These are phyloP conservation scores for Penicillium aurantiogriseum DNA, from an alignment of 2,329 filamentous ascomycete species.

Conservation along the genomic window DNA sequence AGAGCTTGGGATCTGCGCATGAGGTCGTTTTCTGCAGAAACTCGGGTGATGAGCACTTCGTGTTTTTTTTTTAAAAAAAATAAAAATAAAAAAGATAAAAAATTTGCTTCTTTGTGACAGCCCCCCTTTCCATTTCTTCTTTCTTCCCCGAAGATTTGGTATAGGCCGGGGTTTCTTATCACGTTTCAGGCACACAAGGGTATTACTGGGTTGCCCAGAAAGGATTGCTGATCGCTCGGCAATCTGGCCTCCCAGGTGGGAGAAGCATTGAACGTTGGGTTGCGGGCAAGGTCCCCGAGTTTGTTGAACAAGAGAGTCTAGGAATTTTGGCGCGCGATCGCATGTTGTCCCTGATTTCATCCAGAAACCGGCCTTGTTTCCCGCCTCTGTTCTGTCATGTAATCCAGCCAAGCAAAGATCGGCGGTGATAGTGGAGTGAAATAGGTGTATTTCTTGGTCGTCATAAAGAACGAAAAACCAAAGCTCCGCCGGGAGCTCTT, in stretches of 20 bases:
- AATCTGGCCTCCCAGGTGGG: background rate
- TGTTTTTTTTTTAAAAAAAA: too few relatives aligned
- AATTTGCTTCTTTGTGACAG: background rate
- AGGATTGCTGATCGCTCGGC: conserved; percentile 16
- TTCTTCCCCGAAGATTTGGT: conserved; percentile 5
- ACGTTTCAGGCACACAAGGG: conserved; percentile 5
- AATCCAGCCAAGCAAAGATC: conserved; percentile 17
- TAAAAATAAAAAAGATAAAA: too few relatives aligned
- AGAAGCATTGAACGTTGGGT: conserved; percentile 2
- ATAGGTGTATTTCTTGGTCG: conserved; percentile 8
- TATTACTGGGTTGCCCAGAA: too few relatives aligned
- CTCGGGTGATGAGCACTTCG: conserved; percentile 2
- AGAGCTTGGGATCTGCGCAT: conserved; percentile 2
- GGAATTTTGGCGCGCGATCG: background rate
- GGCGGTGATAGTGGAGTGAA: conserved; percentile 11
- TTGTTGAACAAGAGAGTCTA: background rate
- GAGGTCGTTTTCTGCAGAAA: conserved; percentile 15
- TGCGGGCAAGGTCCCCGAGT: background rate
- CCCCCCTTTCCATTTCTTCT: background rate
- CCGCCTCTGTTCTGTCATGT: conserved; percentile 8
- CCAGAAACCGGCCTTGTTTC: background rate
- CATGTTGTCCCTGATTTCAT: background rate
- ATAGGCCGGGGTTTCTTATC: background rate
- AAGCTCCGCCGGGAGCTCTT: conserved; percentile 10
- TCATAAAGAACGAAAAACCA: conserved; percentile 6